Evolutionary conservation across 1,139 yeast genomes (phyloP).

Genomic region (Yamadazyma membranifaciens): DNA sequence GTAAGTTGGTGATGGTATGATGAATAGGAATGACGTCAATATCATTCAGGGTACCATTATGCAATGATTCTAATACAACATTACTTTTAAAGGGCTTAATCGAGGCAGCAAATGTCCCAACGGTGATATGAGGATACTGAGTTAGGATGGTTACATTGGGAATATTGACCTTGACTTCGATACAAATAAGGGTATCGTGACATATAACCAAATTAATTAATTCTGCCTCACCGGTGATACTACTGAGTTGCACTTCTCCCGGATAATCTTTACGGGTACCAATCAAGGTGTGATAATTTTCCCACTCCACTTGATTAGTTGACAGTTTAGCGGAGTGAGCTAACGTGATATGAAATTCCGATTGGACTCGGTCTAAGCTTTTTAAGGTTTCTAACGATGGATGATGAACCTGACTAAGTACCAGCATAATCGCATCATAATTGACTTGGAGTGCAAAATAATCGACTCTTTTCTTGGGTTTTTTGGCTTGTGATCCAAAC

Average conservation of each 20-base stretch:
- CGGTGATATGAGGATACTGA: constrained; percentile 65
- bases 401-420: constrained; percentile 9
- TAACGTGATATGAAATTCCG: constrained; percentile 74
- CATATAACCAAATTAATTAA: constrained; percentile 47
- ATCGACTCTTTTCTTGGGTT: constrained; percentile 15
- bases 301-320: constrained; percentile 24
- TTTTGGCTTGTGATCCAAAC: constrained; percentile 18
- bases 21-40: not conserved
- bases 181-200: constrained; percentile 48
- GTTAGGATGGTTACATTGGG: constrained; percentile 36
- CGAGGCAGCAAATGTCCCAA: constrained; percentile 55
- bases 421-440: constrained; percentile 8
- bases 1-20: constrained; percentile 3
- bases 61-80: constrained; percentile 16
- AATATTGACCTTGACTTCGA: constrained; percentile 45
- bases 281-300: constrained; percentile 16
- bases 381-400: constrained; percentile 30
- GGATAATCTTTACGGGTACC: constrained; percentile 9
- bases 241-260: constrained; percentile 13
- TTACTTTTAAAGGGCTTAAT: constrained; percentile 47
- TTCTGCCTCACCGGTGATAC: constrained; percentile 34
- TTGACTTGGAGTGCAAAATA: constrained; percentile 31
- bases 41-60: not conserved
- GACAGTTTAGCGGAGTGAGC: constrained; percentile 49
- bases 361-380: constrained; percentile 42